These are phyloP conservation scores for Cyclotella choctawhatcheeana DNA, from an alignment of 108 stramenopile species.

Conservation along the genomic window DNA sequence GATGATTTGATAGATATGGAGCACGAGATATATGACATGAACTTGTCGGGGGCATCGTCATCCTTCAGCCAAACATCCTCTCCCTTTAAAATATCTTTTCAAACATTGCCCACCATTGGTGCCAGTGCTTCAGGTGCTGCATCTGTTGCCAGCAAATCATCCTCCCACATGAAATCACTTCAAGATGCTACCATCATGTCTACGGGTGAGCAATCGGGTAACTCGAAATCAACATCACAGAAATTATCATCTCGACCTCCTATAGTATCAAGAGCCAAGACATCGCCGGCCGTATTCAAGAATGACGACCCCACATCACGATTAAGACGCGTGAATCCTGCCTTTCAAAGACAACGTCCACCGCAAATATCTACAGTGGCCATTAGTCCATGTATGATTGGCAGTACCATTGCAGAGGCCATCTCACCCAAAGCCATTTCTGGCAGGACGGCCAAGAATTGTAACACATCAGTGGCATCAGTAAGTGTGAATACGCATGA, in stretches of 20 bases:
- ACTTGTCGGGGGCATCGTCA: too few species aligned
- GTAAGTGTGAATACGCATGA: background rate
- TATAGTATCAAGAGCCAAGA: constrained; percentile 4
- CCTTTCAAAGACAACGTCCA: background rate
- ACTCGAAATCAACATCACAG: background rate
- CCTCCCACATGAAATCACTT: background rate
- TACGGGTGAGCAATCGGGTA: background rate
- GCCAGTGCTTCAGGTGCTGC: background rate
- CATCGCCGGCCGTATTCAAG: constrained; percentile 1
- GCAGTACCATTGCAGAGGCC: constrained; percentile 17
- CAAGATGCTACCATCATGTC: background rate
- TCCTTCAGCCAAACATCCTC: too few species aligned
- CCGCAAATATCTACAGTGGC: background rate
- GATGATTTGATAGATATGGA: constrained; percentile 32
- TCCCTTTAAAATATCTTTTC: too few species aligned
- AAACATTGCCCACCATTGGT: background rate
- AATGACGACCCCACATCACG: background rate
- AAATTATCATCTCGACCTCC: background rate
- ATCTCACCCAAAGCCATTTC: constrained; percentile 18
- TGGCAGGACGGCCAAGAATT: background rate
- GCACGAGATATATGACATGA: background rate
- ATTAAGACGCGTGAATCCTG: background rate
- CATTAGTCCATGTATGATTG: constrained; percentile 27
- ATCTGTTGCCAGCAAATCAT: background rate
- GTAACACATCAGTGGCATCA: background rate